phyloP scores from a whole-genome alignment of 2,329 filamentous ascomycete species.

The Hysterium pulicare region DNA sequence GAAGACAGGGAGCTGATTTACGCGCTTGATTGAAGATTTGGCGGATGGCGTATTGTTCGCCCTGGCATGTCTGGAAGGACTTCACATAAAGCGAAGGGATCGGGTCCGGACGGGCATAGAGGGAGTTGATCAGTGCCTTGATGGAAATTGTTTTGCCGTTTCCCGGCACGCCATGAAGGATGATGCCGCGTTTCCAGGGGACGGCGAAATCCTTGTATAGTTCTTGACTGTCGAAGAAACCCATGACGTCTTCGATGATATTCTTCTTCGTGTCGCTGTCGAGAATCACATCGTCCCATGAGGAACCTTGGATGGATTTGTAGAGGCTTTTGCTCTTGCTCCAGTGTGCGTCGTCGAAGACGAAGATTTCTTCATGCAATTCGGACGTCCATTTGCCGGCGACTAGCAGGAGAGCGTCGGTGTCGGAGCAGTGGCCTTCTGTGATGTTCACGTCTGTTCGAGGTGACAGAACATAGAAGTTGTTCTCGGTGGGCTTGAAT shows the following conservation, averaged over 20 bases:
- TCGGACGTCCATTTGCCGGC: constrained; percentile 55
- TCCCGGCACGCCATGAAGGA: constrained; percentile 60
- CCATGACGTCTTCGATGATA: constrained; percentile 60
- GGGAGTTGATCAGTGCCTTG: constrained; percentile 63
- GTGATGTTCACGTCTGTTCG: constrained; percentile 9
- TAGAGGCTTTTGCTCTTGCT: constrained; percentile 59
- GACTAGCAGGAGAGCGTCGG: constrained; percentile 52
- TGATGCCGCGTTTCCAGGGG: constrained; percentile 65
- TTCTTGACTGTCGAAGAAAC: constrained; percentile 57
- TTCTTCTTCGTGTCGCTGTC: constrained; percentile 59
- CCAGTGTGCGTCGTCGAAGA: constrained; percentile 62
- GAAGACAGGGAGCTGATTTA: constrained; percentile 60
- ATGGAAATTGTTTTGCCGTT: constrained; percentile 69
- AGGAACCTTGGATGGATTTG: constrained; percentile 38
- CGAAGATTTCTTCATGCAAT: constrained; percentile 61
- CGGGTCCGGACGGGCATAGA: constrained; percentile 49
- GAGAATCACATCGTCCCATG: constrained; percentile 66
- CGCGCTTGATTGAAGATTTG: constrained; percentile 50
- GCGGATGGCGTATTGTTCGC: constrained; percentile 49
- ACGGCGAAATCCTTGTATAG: constrained; percentile 57
- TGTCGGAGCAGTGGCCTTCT: constrained; percentile 21
- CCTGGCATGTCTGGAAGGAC: constrained; percentile 46
- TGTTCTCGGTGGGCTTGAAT: constrained; percentile 18
- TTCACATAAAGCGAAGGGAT: constrained; percentile 56
- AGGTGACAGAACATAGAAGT: constrained; percentile 21